Evolutionary conservation across 176 grass and related monocot species (phyloP).

Genomic region (Lolium rigidum): DNA sequence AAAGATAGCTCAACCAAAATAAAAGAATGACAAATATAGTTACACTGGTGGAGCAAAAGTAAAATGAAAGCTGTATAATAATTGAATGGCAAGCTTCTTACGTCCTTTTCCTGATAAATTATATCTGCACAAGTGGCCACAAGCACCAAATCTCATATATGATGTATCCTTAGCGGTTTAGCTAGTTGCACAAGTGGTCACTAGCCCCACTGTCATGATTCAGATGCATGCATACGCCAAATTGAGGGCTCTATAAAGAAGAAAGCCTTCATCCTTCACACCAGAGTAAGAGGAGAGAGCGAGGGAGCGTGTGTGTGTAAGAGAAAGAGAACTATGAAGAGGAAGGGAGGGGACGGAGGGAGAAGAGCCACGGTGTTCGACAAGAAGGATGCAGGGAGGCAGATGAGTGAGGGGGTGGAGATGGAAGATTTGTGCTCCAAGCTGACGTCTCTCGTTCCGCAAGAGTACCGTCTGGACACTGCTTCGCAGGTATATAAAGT

Average conservation of each 20-base stretch:
- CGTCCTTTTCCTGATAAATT: neutral
- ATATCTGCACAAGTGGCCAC: conserved; percentile 3
- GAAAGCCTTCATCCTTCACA: neutral
- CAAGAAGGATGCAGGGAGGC: conserved; percentile 1
- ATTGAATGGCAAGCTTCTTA: neutral
- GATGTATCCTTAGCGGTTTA: neutral
- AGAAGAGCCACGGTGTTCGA: conserved; percentile 10
- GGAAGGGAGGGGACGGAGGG: neutral
- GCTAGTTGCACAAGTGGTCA: conserved; percentile 17
- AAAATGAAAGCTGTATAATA: neutral
- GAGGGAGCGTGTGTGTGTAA: neutral
- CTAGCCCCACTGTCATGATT: neutral
- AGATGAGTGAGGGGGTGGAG: neutral
- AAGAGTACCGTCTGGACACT: neutral
- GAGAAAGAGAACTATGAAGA: neutral
- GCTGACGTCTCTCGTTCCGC: conserved; percentile 39
- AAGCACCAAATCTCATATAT: neutral
- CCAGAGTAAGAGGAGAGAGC: neutral
- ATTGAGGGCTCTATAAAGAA: conserved; percentile 22
- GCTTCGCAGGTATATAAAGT: conserved; percentile 13
- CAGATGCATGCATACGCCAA: conserved; percentile 15
- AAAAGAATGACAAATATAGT: neutral
- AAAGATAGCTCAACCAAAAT: neutral
- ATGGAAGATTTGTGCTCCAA: conserved; percentile 40
- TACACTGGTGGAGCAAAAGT: neutral